These are phyloP conservation scores for Narthecium ossifragum DNA, from an alignment of 106 monocot species.

Conservation along the genomic window DNA sequence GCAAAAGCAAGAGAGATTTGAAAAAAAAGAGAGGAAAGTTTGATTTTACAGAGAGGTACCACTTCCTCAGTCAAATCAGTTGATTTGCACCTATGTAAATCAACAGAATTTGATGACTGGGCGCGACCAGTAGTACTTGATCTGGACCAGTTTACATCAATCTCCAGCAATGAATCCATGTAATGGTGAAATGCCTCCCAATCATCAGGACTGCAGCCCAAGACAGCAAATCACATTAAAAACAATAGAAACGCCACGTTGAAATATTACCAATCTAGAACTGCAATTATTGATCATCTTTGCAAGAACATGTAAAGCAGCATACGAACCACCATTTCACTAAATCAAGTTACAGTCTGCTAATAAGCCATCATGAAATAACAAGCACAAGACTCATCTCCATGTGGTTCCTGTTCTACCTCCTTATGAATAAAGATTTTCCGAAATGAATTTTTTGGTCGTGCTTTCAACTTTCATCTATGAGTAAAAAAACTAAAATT, in stretches of 20 bases:
- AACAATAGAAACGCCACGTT: background rate
- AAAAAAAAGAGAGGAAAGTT: background rate
- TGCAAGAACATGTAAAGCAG: too few relatives aligned
- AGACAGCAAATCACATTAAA: background rate
- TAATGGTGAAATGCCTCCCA: conserved; percentile 92
- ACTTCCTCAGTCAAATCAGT: conserved; percentile 44
- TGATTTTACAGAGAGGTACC: conserved; percentile 19
- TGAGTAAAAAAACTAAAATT: too few relatives aligned
- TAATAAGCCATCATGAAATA: too few relatives aligned
- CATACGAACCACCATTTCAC: too few relatives aligned
- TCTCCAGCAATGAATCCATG: conserved; percentile 76
- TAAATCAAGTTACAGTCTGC: too few relatives aligned
- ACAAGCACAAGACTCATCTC: too few relatives aligned
- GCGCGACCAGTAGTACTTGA: conserved; percentile 8
- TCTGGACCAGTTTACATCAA: conserved; percentile 45
- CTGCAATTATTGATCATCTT: too few relatives aligned
- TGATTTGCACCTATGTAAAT: conserved; percentile 22
- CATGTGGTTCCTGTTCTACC: too few relatives aligned
- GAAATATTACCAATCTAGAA: too few relatives aligned
- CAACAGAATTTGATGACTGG: conserved; percentile 14
- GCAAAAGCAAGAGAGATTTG: conserved; percentile 5
- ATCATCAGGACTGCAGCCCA: conserved; percentile 81
- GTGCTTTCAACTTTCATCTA: too few relatives aligned
- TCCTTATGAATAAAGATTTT: too few relatives aligned
- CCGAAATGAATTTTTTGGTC: too few relatives aligned